Conservation (phyloP, 345 rosid species). For the Pugionium cornutum region DNA sequence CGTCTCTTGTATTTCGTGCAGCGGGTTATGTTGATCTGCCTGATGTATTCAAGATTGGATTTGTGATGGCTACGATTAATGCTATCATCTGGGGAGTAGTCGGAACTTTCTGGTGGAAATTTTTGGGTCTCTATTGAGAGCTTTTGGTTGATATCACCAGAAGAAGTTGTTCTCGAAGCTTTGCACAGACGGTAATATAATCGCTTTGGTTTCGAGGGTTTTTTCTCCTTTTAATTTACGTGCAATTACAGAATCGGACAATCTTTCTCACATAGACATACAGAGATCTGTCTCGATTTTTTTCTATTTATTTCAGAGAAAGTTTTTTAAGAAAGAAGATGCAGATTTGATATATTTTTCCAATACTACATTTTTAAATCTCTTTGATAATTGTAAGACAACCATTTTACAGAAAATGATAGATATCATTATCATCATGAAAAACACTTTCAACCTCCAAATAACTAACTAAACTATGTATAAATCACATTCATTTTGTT, state of each 20-base stretch:
- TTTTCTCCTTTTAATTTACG: neutral
- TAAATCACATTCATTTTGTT: neutral
- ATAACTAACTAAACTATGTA: no score
- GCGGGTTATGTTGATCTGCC: constrained; percentile 89
- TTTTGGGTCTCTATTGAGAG: constrained; percentile 84
- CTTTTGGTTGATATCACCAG: neutral
- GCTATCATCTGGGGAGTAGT: constrained; percentile 76
- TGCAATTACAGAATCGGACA: constrained; percentile 29
- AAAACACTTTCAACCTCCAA: no score
- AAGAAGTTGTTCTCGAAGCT: constrained; percentile 17
- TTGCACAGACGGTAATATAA: constrained; percentile 8
- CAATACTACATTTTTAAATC: no score
- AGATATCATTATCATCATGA: no score
- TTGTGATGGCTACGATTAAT: constrained; percentile 78
- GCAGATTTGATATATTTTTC: neutral
- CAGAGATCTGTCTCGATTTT: constrained; percentile 4
- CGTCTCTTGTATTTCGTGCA: constrained; percentile 60
- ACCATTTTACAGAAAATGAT: no score
- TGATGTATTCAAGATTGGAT: constrained; percentile 80
- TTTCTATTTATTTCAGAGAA: neutral
- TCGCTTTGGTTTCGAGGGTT: constrained; percentile 9
- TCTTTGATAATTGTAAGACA: no score
- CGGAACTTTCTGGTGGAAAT: constrained; percentile 92
- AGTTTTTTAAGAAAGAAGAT: neutral
- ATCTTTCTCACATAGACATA: constrained; percentile 29